Conservation (phyloP, 306 rosid species). For the Cicer chorassanicum region DNA sequence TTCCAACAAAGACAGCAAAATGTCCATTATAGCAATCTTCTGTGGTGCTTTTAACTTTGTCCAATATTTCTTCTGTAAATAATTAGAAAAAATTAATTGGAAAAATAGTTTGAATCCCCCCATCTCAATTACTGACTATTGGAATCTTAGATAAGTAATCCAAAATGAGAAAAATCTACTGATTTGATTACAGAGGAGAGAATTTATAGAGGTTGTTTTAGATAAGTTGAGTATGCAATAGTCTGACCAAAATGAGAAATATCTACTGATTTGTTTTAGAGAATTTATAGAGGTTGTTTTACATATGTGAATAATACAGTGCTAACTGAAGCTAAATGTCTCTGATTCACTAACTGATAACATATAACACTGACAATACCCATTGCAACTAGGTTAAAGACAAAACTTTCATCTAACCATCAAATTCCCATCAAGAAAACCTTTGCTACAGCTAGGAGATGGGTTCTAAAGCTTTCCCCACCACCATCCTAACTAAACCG, state of each 20-base stretch:
- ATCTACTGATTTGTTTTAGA: neutral
- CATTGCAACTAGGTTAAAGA: constrained; percentile 16
- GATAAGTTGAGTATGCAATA: constrained; percentile 11
- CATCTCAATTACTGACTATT: constrained; percentile 16
- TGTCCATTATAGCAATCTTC: constrained; percentile 82
- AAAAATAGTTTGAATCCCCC: constrained; percentile 28
- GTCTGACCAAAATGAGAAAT: neutral
- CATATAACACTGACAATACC: constrained; percentile 10
- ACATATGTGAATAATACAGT: neutral
- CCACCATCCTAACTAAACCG: neutral
- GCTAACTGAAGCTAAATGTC: constrained; percentile 1
- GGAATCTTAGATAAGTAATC: neutral
- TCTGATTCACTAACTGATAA: neutral
- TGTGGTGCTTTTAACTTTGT: constrained; percentile 71
- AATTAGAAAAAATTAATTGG: constrained; percentile 38
- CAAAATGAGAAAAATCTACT: neutral
- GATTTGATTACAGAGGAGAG: constrained; percentile 9
- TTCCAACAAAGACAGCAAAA: constrained; percentile 79
- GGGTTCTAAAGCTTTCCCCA: constrained; percentile 11
- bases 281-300: constrained; percentile 7
- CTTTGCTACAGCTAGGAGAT: constrained; percentile 5
- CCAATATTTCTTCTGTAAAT: constrained; percentile 96
- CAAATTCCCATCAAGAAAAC: constrained; percentile 33
- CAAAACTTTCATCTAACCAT: constrained; percentile 21
- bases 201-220: constrained; percentile 4